Conservation (phyloP, 192 early-diverging fungal species). For the Rhizophagus clarus region DNA sequence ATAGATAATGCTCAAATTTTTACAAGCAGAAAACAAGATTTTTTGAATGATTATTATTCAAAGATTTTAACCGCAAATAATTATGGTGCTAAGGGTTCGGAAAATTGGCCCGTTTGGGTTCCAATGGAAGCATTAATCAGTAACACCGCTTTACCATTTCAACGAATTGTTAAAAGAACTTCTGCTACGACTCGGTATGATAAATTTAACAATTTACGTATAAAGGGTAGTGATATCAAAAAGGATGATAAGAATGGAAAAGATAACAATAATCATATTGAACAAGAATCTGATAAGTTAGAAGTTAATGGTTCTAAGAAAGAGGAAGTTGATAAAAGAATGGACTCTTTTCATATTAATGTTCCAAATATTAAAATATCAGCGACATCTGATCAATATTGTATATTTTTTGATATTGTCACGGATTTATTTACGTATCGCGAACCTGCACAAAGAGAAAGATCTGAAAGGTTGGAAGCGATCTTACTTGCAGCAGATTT, state of each 20-base stretch:
- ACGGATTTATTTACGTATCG: slow-evolving; percentile 80
- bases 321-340: slow-evolving; percentile 57
- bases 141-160: slow-evolving; percentile 49
- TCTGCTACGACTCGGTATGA: slow-evolving; percentile 62
- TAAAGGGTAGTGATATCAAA: slow-evolving; percentile 47
- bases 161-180: slow-evolving; percentile 61
- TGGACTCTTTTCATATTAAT: slow-evolving; percentile 67
- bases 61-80: slow-evolving; percentile 46
- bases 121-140: slow-evolving; percentile 68
- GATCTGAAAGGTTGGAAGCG: slow-evolving; percentile 70
- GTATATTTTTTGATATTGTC: slow-evolving; percentile 71
- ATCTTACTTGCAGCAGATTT: slow-evolving; percentile 82
- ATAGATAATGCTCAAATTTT: slow-evolving; percentile 72
- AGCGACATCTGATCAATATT: slow-evolving; percentile 77
- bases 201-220: slow-evolving; percentile 68
- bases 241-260: slow-evolving; percentile 35
- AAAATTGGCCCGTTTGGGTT: slow-evolving; percentile 70
- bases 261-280: slow-evolving; percentile 15
- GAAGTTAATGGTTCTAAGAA: slow-evolving; percentile 7
- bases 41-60: slow-evolving; percentile 41
- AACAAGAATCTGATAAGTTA: neutral
- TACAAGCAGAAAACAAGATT: slow-evolving; percentile 49
- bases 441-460: slow-evolving; percentile 76
- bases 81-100: slow-evolving; percentile 45
- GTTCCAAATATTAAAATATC: slow-evolving; percentile 76